Percentiles rank a stretch among this genome's conserved stretches.
These are phyloP conservation scores for Starmerella bombi DNA, from an alignment of 805 yeast species.

Conservation along the genomic window DNA sequence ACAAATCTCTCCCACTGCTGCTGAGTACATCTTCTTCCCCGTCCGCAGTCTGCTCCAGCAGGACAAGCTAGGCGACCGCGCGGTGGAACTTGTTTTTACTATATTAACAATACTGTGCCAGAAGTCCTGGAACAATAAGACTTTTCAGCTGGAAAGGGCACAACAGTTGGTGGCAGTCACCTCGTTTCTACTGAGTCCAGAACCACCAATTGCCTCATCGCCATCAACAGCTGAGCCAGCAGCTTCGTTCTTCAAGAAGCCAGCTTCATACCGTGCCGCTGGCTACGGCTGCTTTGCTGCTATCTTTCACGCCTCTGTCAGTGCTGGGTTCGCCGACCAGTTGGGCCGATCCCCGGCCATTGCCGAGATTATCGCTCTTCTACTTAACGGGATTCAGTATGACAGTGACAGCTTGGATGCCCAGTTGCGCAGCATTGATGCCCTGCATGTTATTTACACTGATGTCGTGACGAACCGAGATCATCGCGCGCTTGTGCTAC, in stretches of 20 bases:
- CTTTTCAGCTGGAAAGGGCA: conserved; percentile 18
- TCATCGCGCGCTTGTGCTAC: conserved; percentile 15
- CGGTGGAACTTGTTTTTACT: conserved; percentile 35
- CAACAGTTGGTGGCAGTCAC: conserved; percentile 21
- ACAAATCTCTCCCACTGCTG: conserved; percentile 25
- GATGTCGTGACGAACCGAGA: conserved; percentile 10
- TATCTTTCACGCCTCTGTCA: conserved; percentile 16
- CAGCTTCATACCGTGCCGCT: conserved; percentile 20
- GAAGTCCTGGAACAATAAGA: conserved; percentile 11
- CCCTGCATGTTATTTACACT: conserved; percentile 11
- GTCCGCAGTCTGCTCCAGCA: conserved; percentile 41
- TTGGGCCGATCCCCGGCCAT: conserved; percentile 19
- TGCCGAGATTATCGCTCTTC: conserved; percentile 19
- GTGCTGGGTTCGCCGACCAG: conserved; percentile 6
- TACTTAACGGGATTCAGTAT: conserved; percentile 18
- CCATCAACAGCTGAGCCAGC: conserved; percentile 1
- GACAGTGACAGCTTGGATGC: conserved; percentile 15
- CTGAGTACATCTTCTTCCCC: conserved; percentile 54
- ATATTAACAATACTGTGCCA: conserved; percentile 34
- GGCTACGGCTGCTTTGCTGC: conserved; percentile 22
- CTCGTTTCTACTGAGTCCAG: conserved; percentile 21
- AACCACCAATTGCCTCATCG: conserved; percentile 2
- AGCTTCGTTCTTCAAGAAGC: conserved; percentile 11
- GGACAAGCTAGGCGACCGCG: conserved; percentile 34
- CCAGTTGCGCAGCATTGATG: conserved; percentile 17